phyloP scores from a whole-genome alignment of 106 monocot species.

The Dioscorea zingiberensis region DNA sequence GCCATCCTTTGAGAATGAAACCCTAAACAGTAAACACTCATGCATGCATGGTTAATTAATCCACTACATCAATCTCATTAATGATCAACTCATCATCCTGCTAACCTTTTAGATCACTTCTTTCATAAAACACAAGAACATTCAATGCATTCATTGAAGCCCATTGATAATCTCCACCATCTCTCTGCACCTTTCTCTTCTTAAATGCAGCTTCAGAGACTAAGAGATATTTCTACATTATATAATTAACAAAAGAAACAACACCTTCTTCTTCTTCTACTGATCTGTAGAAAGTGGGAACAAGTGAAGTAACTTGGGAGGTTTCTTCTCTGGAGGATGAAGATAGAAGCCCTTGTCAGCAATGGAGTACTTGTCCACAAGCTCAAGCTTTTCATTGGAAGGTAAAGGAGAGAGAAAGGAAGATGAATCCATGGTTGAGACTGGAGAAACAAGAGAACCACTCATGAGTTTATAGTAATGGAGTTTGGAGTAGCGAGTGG shows the following conservation, averaged over 20 bases:
- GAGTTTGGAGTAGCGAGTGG: background rate
- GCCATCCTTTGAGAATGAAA: background rate
- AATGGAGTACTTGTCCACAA: conserved; percentile 16
- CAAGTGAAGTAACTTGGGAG: conserved; percentile 21
- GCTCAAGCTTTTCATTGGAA: conserved; percentile 7
- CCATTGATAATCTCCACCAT: too few species aligned
- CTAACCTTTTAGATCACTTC: too few species aligned
- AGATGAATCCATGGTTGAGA: conserved; percentile 16
- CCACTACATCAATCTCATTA: background rate
- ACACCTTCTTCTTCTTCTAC: background rate
- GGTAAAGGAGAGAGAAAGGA: conserved; percentile 3
- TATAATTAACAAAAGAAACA: background rate
- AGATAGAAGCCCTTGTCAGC: conserved; percentile 21
- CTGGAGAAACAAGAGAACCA: conserved; percentile 4
- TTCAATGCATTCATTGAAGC: too few species aligned
- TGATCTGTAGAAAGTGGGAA: conserved; percentile 14
- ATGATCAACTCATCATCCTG: too few species aligned
- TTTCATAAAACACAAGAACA: too few species aligned
- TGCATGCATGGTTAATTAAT: background rate
- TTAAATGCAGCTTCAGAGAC: background rate
- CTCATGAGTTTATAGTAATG: background rate
- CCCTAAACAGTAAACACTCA: background rate
- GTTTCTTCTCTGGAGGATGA: conserved; percentile 13
- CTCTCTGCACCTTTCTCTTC: too few species aligned
- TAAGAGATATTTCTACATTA: background rate